These are phyloP conservation scores for Scedosporium minutisporum DNA, from an alignment of 2,329 filamentous ascomycete species.

Conservation along the genomic window DNA sequence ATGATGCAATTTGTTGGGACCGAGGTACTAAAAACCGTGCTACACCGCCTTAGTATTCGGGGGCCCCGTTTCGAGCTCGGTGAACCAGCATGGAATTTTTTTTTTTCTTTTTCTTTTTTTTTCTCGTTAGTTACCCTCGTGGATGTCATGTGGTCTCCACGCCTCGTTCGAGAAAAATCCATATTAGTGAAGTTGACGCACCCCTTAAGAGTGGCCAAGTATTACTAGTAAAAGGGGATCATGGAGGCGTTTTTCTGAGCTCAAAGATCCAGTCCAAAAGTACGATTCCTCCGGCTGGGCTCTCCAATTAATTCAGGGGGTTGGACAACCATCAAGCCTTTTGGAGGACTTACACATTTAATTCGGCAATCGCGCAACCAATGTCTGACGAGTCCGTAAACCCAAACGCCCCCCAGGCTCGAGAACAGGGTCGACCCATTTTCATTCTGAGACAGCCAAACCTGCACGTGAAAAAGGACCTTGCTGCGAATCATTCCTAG, in stretches of 20 bases:
- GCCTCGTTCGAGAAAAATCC: not conserved
- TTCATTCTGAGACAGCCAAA: not conserved
- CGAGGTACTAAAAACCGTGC: not conserved
- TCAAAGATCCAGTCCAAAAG: no score
- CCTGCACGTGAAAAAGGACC: not conserved
- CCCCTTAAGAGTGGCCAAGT: no score
- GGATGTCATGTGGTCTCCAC: not conserved
- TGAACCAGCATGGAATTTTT: not conserved
- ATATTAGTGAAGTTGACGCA: no score
- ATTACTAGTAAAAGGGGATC: no score
- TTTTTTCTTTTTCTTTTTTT: not conserved
- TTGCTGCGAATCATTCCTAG: not conserved
- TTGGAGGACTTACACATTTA: not conserved
- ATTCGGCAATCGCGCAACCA: not conserved
- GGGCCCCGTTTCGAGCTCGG: conserved; percentile 2
- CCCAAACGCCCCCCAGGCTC: not conserved
- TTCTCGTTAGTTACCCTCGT: not conserved
- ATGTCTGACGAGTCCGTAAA: not conserved
- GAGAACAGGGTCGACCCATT: not conserved
- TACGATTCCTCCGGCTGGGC: no score
- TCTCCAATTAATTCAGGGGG: not conserved
- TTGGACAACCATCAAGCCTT: not conserved
- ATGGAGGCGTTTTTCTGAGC: not conserved
- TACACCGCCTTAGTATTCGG: not conserved
- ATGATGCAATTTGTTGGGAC: not conserved